Base-by-base conservation (phyloP, 352 stramenopile genomes). In the Phytophthora cryptogea region DNA sequence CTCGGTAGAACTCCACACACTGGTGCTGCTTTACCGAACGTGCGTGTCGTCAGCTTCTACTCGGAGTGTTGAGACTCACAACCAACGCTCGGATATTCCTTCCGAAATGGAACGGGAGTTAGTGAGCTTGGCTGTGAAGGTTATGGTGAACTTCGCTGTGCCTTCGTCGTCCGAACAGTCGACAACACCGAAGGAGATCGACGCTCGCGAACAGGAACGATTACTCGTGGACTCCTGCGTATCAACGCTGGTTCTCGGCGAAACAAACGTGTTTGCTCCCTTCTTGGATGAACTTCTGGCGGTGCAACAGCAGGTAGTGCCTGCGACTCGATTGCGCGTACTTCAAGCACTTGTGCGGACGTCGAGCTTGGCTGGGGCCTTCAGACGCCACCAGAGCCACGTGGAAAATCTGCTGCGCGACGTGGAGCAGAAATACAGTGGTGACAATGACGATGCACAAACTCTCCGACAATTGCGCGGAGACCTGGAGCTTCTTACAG, bases 1-100 rank as follows among this genome's bases (percentile, higher is more conserved):
- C 50, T 39, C 40, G 8, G 64, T 78, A 13, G 76, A 89, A 35
- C 27, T 89, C 27, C 80, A 92, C 56, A 87, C 83, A 0, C 64
- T 90, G 20, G 49, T 84, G 48, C 42, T 88, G n/a, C 54, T 92
- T 1, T 88, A 90, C 42, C 57, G 69, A 27, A 74, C 76, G 6
- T 90, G 80, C 16, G 65, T 90, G 35, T 54, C 61, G 1, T 89
- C 82, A 0, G 75, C 68, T 64, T 54, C 45, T 20, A 45, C 28
- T 33, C 55, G 35, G 23, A 52, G 20, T 20, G 40, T 50, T 23
- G 65, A 70, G 14, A 28, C 10, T 31, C 63, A 68, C 2, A 59
- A 56, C 5, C 69, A 63, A 23, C 63, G 68, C 32, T 63, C 57
- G 17, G 70, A 88, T 8, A 68, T 89, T 50, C 77, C 80, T 11